Base-by-base conservation (phyloP, 805 yeast species). In the Cyberlindnera lachancei region DNA sequence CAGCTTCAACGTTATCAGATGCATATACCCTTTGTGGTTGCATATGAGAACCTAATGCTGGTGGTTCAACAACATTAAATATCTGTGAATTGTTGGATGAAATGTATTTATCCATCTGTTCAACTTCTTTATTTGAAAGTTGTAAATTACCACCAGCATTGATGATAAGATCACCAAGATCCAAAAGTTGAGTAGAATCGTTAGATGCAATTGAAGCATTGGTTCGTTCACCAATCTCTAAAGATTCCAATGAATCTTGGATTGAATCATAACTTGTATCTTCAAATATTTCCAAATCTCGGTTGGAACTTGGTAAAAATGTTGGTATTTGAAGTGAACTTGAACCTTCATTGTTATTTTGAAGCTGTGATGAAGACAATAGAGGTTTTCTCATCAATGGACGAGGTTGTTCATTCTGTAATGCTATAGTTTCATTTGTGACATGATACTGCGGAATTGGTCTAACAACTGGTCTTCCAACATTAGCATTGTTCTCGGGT, bases 1-100 rank as follows among this genome's bases (percentile, higher is more conserved):
- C 53, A 13, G 43, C 39, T n/a, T 46, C 52, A 23, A 34, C 10
- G 7, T 29, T 35, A 33, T 45, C 48, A 13, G n/a, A 24, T 4
- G 36, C 28, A 15, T 28, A 49, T 2, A 44, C 30, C 10, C 27
- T 38, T 7, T 46, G 39, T 9, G 37, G 44, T 7, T 37, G 41
- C n/a, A 35, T 31, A 12, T 41, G 45, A 7, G 42, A 30, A 11
- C 50, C 45, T 5, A 46, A 27, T 15, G 45, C 46, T 20, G 23
- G 23, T 7, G 3, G 7, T 5, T 18, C 16, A 8, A 7, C 9
- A 8, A 13, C 21, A 11, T 41, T 35, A 20, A 33, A 41, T 4
- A 41, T 41, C 13, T 37, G 37, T 6, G 45, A 41, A 15, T 41
- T 42, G 21, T 10, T 19, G 5, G 43, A 32, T 4, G 39, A 41